Percentiles rank a stretch among this genome's conserved stretches.
These are phyloP conservation scores for Skeletonema potamos DNA, from an alignment of 108 stramenopile species.

Conservation along the genomic window DNA sequence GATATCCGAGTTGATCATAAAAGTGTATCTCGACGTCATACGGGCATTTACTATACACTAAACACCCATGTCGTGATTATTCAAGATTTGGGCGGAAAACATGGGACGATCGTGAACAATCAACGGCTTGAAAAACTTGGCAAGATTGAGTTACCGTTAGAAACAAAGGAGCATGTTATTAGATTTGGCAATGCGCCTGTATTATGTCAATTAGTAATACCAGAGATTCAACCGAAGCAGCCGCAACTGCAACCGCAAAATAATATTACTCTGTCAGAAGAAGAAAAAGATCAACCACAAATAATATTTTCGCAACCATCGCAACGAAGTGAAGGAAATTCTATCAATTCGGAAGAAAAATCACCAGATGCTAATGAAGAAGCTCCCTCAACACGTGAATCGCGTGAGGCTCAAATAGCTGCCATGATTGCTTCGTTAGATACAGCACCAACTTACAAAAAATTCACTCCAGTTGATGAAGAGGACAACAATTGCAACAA, in stretches of 20 bases:
- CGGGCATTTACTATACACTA: constrained; percentile 48
- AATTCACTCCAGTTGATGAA: constrained; percentile 34
- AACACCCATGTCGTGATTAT: constrained; percentile 29
- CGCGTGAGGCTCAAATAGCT: constrained; percentile 81
- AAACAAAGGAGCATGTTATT: constrained; percentile 13
- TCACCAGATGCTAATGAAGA: not conserved
- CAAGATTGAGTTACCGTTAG: constrained; percentile 21
- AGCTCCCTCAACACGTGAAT: constrained; percentile 60
- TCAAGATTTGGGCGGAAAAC: constrained; percentile 70
- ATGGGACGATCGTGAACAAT: constrained; percentile 59
- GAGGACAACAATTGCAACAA: constrained; percentile 4
- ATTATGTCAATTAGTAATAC: constrained; percentile 15
- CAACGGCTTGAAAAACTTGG: constrained; percentile 42
- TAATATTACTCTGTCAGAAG: not conserved
- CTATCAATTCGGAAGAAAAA: not conserved
- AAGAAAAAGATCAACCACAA: not conserved
- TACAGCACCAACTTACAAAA: constrained; percentile 56
- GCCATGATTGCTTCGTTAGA: constrained; percentile 85
- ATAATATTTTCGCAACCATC: not conserved
- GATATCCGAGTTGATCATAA: constrained; percentile 69
- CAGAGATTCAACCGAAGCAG: not conserved
- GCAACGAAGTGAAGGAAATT: not conserved
- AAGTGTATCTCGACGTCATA: constrained; percentile 67
- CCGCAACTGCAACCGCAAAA: not conserved
- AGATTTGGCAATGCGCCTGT: constrained; percentile 44